Evolutionary conservation across 306 rosid genomes (phyloP).

Genomic region (Cucumis sativus): DNA sequence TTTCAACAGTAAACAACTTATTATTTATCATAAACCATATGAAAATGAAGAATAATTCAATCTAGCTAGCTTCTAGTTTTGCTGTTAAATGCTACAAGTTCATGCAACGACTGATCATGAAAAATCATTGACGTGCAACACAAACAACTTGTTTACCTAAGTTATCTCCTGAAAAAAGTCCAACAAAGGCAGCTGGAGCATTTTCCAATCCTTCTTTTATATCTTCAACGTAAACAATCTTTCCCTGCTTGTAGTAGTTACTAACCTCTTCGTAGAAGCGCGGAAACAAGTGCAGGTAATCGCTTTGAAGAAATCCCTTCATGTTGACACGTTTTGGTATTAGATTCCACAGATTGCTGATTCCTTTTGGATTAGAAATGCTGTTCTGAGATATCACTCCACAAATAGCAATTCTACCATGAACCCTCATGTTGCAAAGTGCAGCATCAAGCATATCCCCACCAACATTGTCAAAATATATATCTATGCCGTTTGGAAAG

Average conservation of each 20-base stretch:
- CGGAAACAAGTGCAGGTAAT: slow-evolving; percentile 22
- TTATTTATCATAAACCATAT: neutral
- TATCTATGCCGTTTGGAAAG: slow-evolving; percentile 42
- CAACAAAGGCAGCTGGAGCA: slow-evolving; percentile 34
- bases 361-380: slow-evolving; percentile 17
- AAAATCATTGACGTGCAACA: slow-evolving; percentile 9
- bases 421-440: slow-evolving; percentile 30
- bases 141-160: slow-evolving; percentile 36
- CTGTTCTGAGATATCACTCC: slow-evolving; percentile 39
- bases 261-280: slow-evolving; percentile 27
- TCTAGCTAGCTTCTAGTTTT: neutral
- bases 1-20: neutral
- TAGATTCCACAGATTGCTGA: slow-evolving; percentile 23
- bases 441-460: slow-evolving; percentile 46
- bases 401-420: slow-evolving; percentile 35
- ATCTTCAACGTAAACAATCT: slow-evolving; percentile 41
- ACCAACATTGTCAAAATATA: slow-evolving; percentile 50
- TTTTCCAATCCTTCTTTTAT: slow-evolving; percentile 33
- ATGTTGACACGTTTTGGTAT: slow-evolving; percentile 23
- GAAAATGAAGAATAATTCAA: neutral
- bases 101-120: neutral
- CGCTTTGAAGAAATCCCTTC: slow-evolving; percentile 32
- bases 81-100: neutral
- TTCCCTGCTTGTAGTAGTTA: slow-evolving; percentile 24
- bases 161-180: slow-evolving; percentile 32